These are phyloP conservation scores for Bisporella sp. DNA, from an alignment of 2,329 filamentous ascomycete species.

Conservation along the genomic window DNA sequence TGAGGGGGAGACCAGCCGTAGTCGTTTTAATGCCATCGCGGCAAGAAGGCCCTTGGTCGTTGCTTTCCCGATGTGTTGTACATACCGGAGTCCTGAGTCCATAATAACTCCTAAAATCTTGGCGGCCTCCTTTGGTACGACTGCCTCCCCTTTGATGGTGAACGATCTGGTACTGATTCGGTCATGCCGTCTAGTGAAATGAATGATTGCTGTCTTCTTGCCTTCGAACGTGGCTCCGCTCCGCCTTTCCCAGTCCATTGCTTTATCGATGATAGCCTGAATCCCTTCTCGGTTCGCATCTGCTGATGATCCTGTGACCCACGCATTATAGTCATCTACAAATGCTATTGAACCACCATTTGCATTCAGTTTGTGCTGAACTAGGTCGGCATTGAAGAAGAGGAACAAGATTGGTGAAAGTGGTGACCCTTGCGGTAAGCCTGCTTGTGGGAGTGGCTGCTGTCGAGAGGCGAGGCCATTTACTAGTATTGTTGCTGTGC, in stretches of 20 bases:
- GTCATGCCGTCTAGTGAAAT: slow-evolving; percentile 7
- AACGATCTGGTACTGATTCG: slow-evolving; percentile 2
- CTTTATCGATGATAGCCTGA: neutral
- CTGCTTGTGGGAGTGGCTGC: neutral
- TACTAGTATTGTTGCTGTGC: neutral
- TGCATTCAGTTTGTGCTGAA: neutral
- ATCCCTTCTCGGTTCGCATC: neutral
- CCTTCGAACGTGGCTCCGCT: slow-evolving; percentile 17
- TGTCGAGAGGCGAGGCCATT: neutral
- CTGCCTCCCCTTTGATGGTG: slow-evolving; percentile 5
- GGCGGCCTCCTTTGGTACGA: slow-evolving; percentile 1
- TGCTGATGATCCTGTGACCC: neutral
- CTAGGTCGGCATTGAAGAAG: neutral
- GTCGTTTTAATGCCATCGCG: slow-evolving; percentile 14
- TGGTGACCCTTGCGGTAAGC: neutral
- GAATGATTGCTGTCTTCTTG: slow-evolving; percentile 21
- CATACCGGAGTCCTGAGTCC: slow-evolving; percentile 19
- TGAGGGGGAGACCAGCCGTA: slow-evolving; percentile 10
- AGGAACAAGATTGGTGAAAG: neutral
- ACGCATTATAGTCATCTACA: neutral
- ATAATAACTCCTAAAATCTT: slow-evolving; percentile 19
- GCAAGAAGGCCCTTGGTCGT: slow-evolving; percentile 18
- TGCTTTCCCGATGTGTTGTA: slow-evolving; percentile 19
- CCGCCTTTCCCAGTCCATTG: neutral
- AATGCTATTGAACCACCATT: neutral